Evolutionary conservation across 495 filamentous ascomycete genomes (phyloP).

Genomic region (Aspergillus baeticus): DNA sequence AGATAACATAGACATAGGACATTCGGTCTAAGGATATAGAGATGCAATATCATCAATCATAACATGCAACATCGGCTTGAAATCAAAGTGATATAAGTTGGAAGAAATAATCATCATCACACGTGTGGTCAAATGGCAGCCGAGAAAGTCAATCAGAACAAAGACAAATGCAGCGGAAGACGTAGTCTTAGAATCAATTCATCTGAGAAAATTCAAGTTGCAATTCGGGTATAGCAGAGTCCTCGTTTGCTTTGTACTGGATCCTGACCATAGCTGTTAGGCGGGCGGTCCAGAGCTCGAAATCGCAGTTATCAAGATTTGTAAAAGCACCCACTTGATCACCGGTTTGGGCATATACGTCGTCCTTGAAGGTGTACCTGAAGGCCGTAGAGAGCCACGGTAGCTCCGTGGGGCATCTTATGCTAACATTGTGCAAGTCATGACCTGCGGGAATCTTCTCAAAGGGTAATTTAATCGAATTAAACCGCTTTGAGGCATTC

Average conservation of each 20-base stretch:
- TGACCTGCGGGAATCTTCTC: slow-evolving; percentile 35
- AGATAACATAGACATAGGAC: no score
- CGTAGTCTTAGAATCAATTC: not conserved
- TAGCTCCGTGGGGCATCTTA: slow-evolving; percentile 15
- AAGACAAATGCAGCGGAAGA: not conserved
- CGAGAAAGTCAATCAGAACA: no score
- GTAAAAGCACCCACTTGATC: slow-evolving; percentile 17
- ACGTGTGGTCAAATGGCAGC: no score
- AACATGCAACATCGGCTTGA: no score
- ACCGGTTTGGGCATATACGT: slow-evolving; percentile 25
- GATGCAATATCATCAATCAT: no score
- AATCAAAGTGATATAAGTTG: no score
- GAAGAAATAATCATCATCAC: no score
- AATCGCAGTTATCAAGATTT: slow-evolving; percentile 3
- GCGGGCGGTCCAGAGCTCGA: slow-evolving; percentile 15
- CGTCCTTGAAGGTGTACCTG: slow-evolving; percentile 7
- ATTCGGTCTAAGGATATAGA: no score
- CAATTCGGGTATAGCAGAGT: not conserved
- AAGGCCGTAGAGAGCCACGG: not conserved
- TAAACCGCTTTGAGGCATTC: slow-evolving; percentile 15
- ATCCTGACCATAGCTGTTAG: slow-evolving; percentile 17
- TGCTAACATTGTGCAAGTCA: slow-evolving; percentile 26
- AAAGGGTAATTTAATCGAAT: slow-evolving; percentile 31
- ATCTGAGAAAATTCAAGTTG: slow-evolving; percentile 18
- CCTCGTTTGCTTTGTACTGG: slow-evolving; percentile 14